Evolutionary conservation across 257 asterid species (phyloP), one percentile per base, ranked within the genome.

Genomic region (Coffea canephora): DNA sequence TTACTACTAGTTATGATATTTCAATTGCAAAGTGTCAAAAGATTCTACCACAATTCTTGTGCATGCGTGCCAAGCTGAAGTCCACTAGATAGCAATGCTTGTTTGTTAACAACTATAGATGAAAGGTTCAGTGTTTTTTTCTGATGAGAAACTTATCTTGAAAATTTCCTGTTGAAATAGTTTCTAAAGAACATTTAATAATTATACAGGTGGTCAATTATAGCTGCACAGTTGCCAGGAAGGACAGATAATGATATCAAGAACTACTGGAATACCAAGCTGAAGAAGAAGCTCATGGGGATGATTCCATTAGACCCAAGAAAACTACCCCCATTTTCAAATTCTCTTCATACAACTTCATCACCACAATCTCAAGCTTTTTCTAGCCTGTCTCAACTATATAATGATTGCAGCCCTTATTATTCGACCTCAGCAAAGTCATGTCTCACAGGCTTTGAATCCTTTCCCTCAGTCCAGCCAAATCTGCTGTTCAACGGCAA

Each of bases 241-340:
- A 81, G 97, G 79, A 93, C 97, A 0, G 97, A 93, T 34, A 93
- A 93, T 62, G 97, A 93, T 69, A 93, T 93, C 80, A 93, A 93
- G 86, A 93, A 93, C 83, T 93, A 93, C 62, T 93, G 97, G 97
- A 93, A 93, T 87, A 93, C 97, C 2, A 93, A 93, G 89, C 91
- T 93, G 34, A 93, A 93, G 96, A 91, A 90, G 86, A 93, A 93
- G 57, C 93, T 91, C 69, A 86, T 91, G 91, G 89, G 89, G 8
- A 49, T 90, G 68, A 80, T 77, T 74, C 86, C 91, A 15, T 68
- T 87, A 69, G 82, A 77, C 65, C 87, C 66, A 8, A 80, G 78
- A 27, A 91, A 76, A 75, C 52, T 77, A 41, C 55, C 84, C 13
- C 77, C 85, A 41, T 88, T 80, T 77, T 82, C 83, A 71, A 78